Conservation (phyloP, 2,329 filamentous ascomycete genomes). For the Monosporascus sp. region DNA sequence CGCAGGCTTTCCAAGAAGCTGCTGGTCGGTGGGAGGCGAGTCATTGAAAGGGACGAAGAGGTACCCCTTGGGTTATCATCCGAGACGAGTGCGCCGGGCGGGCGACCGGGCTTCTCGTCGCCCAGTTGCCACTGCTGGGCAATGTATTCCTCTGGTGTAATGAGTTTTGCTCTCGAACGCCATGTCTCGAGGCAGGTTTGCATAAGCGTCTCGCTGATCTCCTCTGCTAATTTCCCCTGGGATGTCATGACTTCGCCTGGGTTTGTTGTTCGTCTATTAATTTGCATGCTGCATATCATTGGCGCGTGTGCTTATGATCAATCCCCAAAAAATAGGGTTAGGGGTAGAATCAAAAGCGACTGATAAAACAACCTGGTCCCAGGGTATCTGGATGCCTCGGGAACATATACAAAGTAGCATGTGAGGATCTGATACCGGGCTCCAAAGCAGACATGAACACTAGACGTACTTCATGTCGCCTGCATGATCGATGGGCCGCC, state of each 20-base stretch:
- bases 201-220: conserved; percentile 5
- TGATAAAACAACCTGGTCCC: too few species aligned
- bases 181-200: conserved; percentile 4
- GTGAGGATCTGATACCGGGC: too few species aligned
- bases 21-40: background rate
- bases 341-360: background rate
- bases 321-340: background rate
- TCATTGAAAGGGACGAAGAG: conserved; percentile 1
- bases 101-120: background rate
- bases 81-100: background rate
- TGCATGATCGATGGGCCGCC: too few species aligned
- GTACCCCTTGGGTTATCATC: background rate
- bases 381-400: too few species aligned
- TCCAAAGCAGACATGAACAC: too few species aligned
- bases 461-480: too few species aligned
- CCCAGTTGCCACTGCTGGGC: background rate
- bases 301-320: background rate
- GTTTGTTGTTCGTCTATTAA: background rate
- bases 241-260: background rate
- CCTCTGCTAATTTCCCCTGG: conserved; percentile 2
- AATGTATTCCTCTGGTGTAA: background rate
- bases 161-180: background rate
- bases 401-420: too few species aligned
- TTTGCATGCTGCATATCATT: background rate
- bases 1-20: background rate